Conservation (phyloP, 257 asterid genomes). For the Solanum gandarillasii region DNA sequence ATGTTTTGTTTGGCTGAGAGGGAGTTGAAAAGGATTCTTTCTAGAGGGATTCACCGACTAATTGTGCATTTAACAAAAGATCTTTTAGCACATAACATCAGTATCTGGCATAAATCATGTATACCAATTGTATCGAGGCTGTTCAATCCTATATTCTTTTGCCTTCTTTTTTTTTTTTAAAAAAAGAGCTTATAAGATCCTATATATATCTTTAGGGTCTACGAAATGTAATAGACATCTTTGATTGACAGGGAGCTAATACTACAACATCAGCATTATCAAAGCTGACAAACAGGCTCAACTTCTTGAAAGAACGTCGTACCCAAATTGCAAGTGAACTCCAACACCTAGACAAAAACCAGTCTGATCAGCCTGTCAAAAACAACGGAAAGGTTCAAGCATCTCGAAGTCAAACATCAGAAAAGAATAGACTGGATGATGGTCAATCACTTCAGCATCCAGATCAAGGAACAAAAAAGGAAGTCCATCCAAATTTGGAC, state of each 20-base stretch:
- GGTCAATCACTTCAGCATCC: constrained; percentile 11
- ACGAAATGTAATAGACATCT: neutral
- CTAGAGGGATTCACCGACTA: neutral
- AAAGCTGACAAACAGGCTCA: constrained; percentile 80
- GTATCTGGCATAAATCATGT: neutral
- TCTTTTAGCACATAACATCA: neutral
- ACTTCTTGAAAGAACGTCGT: constrained; percentile 87
- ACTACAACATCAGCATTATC: constrained; percentile 68
- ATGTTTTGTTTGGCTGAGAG: neutral
- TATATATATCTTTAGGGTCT: neutral
- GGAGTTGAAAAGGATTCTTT: neutral
- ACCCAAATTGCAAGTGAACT: constrained; percentile 61
- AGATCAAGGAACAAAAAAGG: constrained; percentile 28
- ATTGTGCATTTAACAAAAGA: neutral
- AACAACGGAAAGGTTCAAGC: constrained; percentile 22
- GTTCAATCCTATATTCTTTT: neutral
- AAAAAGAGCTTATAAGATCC: neutral
- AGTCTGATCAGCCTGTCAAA: constrained; percentile 19
- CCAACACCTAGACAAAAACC: constrained; percentile 46
- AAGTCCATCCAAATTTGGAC: constrained; percentile 35
- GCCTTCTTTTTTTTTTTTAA: neutral
- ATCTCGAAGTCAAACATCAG: constrained; percentile 32
- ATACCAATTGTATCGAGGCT: neutral
- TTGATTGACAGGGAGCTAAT: constrained; percentile 51
- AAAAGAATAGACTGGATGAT: constrained; percentile 4